Evolutionary conservation across 192 early-diverging fungal species (phyloP), one percentile per base, ranked within the genome.

Genomic region (Helicostylum pulchrum): DNA sequence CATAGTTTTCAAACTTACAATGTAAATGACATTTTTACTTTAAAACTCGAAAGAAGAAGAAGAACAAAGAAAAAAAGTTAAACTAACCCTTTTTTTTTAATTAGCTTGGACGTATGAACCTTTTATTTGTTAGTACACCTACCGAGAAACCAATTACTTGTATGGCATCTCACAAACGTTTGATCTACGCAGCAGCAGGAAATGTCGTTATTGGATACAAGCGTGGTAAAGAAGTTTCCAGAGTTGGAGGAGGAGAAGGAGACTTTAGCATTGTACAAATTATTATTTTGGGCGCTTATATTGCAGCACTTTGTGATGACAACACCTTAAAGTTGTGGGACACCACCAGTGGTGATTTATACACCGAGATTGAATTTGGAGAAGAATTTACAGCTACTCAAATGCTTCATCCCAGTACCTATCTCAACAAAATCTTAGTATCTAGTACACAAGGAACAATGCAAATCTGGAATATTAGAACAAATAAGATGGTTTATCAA

Each of bases 371-470:
- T 42, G 82, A 88, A 54, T 93, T 95, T 77, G 88, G 83, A 66
- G 70, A 79, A 19, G 64, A 79, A 1, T 95, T 96, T 72, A 80
- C 81, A 26, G 78, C 88, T 7, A 89, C 94, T 7, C 62, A 81
- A 0, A 66, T 96, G 10, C 77, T 98, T 46, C 97, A 99, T 63
- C 97, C 97, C 21, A 90, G 86, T 80, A 97, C 97, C 2, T 99
- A 98, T 80, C 73, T 99, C 34, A 98, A 99, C 83, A 99, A 99
- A 75, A 80, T 99, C 7, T 78, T 98, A 4, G 71, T 98, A 14
- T 92, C 83, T 23, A 92, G 90, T 67, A 83, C 79, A 12, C 85
- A 98, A 70, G 96, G 94, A 34, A 72, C 78, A 1, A 81, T 99
- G 86, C 91, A 95, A 77, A 80, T 99, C 61, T 99, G 93, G 93